phyloP scores from a whole-genome alignment of 2,329 filamentous ascomycete genomes.

The Colletotrichum tofieldiae region DNA sequence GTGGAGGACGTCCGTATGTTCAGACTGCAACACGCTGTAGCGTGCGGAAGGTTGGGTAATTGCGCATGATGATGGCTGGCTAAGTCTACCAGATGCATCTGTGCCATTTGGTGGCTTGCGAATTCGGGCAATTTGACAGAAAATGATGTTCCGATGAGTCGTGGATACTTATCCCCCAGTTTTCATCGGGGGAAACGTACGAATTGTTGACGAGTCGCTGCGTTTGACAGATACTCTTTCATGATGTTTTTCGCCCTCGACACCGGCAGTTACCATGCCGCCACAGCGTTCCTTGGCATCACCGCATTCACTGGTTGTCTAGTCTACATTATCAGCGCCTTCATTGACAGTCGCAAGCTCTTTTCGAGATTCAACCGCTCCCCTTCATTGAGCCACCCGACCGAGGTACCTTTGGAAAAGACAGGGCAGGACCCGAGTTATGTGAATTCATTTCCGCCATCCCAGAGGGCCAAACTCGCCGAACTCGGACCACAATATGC shows the following conservation, averaged over 20 bases:
- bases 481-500: constrained; percentile 31
- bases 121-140: constrained; percentile 13
- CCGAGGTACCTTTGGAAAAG: neutral
- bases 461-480: constrained; percentile 44
- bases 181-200: neutral
- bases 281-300: constrained; percentile 12
- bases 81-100: constrained; percentile 16
- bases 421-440: constrained; percentile 44
- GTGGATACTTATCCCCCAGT: constrained; percentile 1
- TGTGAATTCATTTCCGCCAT: constrained; percentile 48
- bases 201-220: neutral
- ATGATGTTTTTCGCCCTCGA: constrained; percentile 18
- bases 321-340: constrained; percentile 16
- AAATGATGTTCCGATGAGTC: neutral
- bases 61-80: neutral
- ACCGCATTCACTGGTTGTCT: constrained; percentile 15
- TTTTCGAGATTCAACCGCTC: constrained; percentile 12
- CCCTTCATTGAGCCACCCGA: constrained; percentile 11
- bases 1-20: neutral
- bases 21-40: neutral
- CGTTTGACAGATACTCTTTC: neutral
- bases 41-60: neutral
- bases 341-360: constrained; percentile 11
- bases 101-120: neutral
- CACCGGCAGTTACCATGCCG: neutral